A percentile compares a stretch with the other conserved stretches of the same genome.
phyloP scores from a whole-genome alignment of 495 filamentous ascomycete genomes.

The Penicillium angulare region DNA sequence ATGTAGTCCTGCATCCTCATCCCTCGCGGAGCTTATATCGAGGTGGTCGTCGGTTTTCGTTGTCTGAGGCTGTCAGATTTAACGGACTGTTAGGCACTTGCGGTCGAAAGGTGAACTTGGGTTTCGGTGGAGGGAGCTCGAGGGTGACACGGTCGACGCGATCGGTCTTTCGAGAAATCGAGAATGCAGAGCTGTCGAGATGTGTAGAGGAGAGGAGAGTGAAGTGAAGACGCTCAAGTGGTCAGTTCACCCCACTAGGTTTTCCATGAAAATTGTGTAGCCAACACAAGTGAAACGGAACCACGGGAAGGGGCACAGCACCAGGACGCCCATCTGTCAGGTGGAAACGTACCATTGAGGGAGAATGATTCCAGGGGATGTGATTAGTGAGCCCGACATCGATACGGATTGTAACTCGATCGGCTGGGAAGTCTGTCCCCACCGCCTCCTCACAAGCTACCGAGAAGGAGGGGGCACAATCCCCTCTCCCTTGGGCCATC shows the following conservation, averaged over 20 bases:
- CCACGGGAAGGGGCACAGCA: background rate
- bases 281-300: constrained; percentile 3
- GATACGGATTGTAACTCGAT: constrained; percentile 15
- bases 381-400: constrained; percentile 13
- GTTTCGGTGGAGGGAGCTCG: background rate
- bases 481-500: background rate
- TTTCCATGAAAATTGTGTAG: constrained; percentile 2
- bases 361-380: constrained; percentile 15
- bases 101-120: too few species aligned
- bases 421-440: constrained; percentile 13
- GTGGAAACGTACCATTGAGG: constrained; percentile 11
- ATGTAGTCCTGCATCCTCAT: constrained; percentile 17
- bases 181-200: background rate
- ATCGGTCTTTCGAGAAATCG: background rate
- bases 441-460: constrained; percentile 8
- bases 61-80: too few species aligned
- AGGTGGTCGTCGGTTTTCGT: too few species aligned
- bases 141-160: background rate
- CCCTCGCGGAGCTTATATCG: constrained; percentile 2
- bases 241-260: constrained; percentile 9
- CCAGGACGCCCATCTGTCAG: constrained; percentile 8
- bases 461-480: background rate
- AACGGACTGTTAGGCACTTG: too few species aligned
- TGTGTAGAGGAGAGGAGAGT: background rate
- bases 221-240: constrained; percentile 7